These are phyloP conservation scores for Trichosanthes truncata DNA, from an alignment of 306 rosid genomes.

Conservation along the genomic window DNA sequence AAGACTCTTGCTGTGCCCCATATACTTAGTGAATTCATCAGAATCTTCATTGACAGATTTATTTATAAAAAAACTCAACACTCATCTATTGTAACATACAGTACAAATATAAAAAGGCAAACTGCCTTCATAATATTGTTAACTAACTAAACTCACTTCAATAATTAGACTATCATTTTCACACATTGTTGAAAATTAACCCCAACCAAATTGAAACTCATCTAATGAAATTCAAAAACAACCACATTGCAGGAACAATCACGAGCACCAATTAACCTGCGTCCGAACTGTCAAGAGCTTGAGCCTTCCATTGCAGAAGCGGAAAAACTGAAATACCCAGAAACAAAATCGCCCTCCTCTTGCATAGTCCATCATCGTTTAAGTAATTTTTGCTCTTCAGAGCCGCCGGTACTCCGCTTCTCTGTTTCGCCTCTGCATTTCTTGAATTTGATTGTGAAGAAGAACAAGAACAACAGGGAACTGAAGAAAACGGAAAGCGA, in stretches of 20 bases:
- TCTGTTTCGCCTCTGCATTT: constrained; percentile 25
- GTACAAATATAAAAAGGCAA: not conserved
- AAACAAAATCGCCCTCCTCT: constrained; percentile 44
- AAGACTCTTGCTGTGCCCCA: not conserved
- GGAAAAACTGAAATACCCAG: constrained; percentile 67
- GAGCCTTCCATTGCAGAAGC: constrained; percentile 39
- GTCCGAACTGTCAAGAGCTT: constrained; percentile 38
- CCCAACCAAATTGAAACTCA: not conserved
- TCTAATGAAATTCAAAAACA: not conserved
- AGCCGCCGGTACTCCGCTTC: constrained; percentile 25
- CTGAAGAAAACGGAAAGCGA: constrained; percentile 18
- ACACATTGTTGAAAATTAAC: not conserved
- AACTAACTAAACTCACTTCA: not conserved
- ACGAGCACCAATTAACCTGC: constrained; percentile 27
- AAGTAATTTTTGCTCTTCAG: constrained; percentile 20
- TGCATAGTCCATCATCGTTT: constrained; percentile 16
- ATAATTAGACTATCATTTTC: not conserved
- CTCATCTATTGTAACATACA: not conserved
- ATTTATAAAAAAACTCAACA: not conserved
- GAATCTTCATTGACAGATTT: not conserved
- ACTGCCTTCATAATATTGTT: not conserved
- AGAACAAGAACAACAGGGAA: not conserved
- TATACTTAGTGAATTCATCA: not conserved
- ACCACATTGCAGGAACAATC: not conserved
- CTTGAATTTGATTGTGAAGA: constrained; percentile 14